Base-by-base conservation (phyloP, 441 rosid genomes). In the Euphorbia schlechtendalii region DNA sequence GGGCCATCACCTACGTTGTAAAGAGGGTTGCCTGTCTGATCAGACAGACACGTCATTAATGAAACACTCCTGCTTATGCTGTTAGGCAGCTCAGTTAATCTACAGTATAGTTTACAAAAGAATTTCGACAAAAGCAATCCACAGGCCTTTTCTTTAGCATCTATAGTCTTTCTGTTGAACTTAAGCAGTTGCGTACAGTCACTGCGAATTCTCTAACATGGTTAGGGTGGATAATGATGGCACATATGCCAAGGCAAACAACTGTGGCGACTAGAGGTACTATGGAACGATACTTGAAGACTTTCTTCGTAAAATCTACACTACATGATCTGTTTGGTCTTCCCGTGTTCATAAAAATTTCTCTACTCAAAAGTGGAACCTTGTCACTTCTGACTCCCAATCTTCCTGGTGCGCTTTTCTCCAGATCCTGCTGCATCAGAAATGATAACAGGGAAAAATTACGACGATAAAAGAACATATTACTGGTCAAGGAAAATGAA, bases 201-300 rank as follows among this genome's bases (percentile, higher is more conserved):
- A 21, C 56, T 53, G 56, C 56, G 24, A 53, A 0, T 80, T 32
- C 80, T 59, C 69, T 74, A n/a, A n/a, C n/a, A n/a, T n/a, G n/a
- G n/a, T n/a, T n/a, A 18, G 99, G 96, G 75, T 94, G 99, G 72
- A 89, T 71, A 40, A 89, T 64, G 22, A 85, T 76, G 5, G 83
- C 85, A 69, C 97, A 91, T 64, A 82, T 69, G 52, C 82, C 96
- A 17, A 86, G 76, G 77, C 99, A 94, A 32, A 94, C 70, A 4
- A 80, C 64, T 12, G 78, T 53, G 14, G 85, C 73, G 0, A 87
- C 65, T 61, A 81, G 34, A 14, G 81, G 63, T 13, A 81, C n/a
- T 10, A 85, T 24, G 6, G 87, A 80, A 11, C 78, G 87, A 49
- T 84, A 73, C 61, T 78, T 78, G 49, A 72, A 51, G 34, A 69